Conservation (phyloP, 768 basidiomycete species). For the Cubamyces lactineus region DNA sequence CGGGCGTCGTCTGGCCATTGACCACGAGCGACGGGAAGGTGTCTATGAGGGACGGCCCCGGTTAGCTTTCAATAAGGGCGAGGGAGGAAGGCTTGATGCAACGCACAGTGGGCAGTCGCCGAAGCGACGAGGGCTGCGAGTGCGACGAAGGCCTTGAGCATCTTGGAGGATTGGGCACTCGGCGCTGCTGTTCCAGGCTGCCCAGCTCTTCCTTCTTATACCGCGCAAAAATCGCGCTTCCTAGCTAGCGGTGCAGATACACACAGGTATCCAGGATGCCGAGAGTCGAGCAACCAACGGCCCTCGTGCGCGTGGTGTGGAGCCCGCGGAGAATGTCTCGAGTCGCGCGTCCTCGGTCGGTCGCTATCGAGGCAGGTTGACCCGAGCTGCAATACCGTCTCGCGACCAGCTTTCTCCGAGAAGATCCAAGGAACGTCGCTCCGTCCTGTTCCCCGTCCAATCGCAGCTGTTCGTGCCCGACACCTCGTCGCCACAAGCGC, state of each 20-base stretch:
- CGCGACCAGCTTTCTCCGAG: constrained; percentile 22
- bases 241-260: background rate
- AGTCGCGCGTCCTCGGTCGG: background rate
- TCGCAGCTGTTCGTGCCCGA: background rate
- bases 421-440: constrained; percentile 7
- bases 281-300: background rate
- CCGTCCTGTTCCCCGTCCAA: background rate
- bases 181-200: background rate
- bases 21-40: constrained; percentile 37
- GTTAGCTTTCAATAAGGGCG: constrained; percentile 13
- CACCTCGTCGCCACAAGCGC: background rate
- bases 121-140: constrained; percentile 20
- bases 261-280: background rate
- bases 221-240: background rate
- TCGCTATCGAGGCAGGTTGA: constrained; percentile 8
- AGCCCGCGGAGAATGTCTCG: constrained; percentile 12
- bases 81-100: background rate
- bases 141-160: constrained; percentile 19
- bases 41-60: constrained; percentile 24
- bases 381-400: constrained; percentile 5
- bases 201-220: constrained; percentile 8
- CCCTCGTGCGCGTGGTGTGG: background rate
- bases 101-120: constrained; percentile 26
- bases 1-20: constrained; percentile 30
- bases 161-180: constrained; percentile 16